Evolutionary conservation across 177 flowering plant species (phyloP).

Genomic region (Vitis hybrid): DNA sequence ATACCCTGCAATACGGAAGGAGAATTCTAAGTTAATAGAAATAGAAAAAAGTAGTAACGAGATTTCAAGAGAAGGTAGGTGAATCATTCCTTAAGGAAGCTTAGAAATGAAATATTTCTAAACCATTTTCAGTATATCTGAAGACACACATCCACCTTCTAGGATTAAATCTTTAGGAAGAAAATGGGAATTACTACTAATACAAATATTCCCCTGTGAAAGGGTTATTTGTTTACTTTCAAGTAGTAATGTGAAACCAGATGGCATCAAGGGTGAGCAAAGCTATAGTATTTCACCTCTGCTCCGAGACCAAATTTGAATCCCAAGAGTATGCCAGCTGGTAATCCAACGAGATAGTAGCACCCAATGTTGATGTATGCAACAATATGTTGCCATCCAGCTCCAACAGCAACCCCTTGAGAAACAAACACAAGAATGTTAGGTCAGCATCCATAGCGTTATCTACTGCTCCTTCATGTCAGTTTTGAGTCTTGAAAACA

Average conservation of each 20-base stretch:
- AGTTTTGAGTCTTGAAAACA: too few relatives aligned
- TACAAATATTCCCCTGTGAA: background rate
- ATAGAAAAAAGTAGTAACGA: background rate
- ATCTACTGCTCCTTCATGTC: too few relatives aligned
- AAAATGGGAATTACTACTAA: too few relatives aligned
- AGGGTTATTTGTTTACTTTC: background rate
- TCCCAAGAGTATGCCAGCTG: constrained; percentile 59
- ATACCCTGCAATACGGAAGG: constrained; percentile 47
- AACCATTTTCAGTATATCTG: too few relatives aligned
- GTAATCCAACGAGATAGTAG: constrained; percentile 60
- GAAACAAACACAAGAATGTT: background rate
- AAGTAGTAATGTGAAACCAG: too few relatives aligned
- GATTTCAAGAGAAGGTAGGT: too few relatives aligned
- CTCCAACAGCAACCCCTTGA: constrained; percentile 67
- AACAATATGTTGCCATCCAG: constrained; percentile 63
- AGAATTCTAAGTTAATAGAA: background rate
- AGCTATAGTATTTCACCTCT: constrained; percentile 29
- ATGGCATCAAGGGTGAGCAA: background rate
- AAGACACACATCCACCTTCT: too few relatives aligned
- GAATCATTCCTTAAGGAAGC: too few relatives aligned
- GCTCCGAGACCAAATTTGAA: constrained; percentile 49
- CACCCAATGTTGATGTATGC: constrained; percentile 68
- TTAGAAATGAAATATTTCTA: background rate
- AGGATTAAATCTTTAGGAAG: too few relatives aligned
- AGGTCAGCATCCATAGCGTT: too few relatives aligned